A percentile compares a stretch with the other conserved stretches of the same genome.
Evolutionary conservation across 2,329 filamentous ascomycete species (phyloP).

Genomic region (Pseudohalonectria lignicola): DNA sequence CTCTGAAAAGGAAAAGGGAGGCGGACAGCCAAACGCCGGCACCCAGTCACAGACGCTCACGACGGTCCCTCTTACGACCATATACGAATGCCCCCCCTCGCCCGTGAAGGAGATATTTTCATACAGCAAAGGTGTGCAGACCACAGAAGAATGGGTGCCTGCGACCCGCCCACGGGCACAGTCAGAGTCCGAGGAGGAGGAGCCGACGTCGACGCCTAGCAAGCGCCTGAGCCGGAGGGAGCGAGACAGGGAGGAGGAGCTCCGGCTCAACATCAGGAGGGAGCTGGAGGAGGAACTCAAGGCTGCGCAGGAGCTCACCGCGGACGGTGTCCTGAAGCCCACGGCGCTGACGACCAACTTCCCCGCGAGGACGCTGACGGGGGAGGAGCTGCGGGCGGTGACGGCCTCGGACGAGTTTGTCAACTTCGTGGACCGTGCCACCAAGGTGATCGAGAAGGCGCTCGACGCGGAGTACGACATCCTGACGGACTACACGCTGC

Average conservation of each 20-base stretch:
- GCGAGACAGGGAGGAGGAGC: conserved; percentile 76
- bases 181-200: conserved; percentile 54
- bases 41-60: conserved; percentile 56
- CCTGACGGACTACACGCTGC: conserved; percentile 83
- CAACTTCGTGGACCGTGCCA: conserved; percentile 89
- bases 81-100: conserved; percentile 70
- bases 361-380: conserved; percentile 67
- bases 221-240: conserved; percentile 72
- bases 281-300: conserved; percentile 91
- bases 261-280: conserved; percentile 70
- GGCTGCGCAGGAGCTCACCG: conserved; percentile 51
- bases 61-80: conserved; percentile 61
- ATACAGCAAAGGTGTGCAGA: conserved; percentile 96
- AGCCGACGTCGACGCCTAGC: conserved; percentile 46
- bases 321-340: conserved; percentile 34
- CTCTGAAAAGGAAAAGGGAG: conserved; percentile 23
- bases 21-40: conserved; percentile 21
- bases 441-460: conserved; percentile 92
- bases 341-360: conserved; percentile 45
- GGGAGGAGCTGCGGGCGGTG: conserved; percentile 81
- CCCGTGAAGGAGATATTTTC: conserved; percentile 78
- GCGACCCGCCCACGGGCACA: conserved; percentile 40
- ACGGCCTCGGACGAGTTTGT: conserved; percentile 88
- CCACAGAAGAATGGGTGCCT: conserved; percentile 61
- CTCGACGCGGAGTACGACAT: conserved; percentile 96